These are phyloP conservation scores for Trichoderma brevicompactum DNA, from an alignment of 2,329 filamentous ascomycete genomes.

Conservation along the genomic window DNA sequence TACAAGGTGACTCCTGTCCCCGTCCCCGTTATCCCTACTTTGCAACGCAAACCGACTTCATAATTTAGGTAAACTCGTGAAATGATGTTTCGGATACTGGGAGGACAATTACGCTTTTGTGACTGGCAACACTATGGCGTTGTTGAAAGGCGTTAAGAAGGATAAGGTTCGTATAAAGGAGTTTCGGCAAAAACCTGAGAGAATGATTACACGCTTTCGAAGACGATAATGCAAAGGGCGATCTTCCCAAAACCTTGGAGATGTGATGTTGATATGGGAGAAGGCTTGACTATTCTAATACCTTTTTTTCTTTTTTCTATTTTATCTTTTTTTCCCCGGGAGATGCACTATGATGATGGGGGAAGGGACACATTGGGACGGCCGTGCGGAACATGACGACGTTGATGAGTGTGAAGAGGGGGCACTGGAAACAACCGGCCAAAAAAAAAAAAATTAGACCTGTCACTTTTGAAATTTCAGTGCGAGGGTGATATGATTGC, in stretches of 20 bases:
- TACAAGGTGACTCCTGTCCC: slow-evolving; percentile 52
- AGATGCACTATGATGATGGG: not conserved
- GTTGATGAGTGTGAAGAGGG: not conserved
- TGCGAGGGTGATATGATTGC: slow-evolving; percentile 7
- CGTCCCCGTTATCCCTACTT: slow-evolving; percentile 48
- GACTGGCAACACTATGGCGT: slow-evolving; percentile 20
- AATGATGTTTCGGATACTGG: slow-evolving; percentile 7
- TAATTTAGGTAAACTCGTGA: slow-evolving; percentile 13
- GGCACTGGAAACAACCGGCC: not conserved
- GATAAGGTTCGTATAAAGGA: slow-evolving; percentile 23
- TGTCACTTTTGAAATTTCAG: not conserved
- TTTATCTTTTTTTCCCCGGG: not conserved
- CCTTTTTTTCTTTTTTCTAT: slow-evolving; percentile 7
- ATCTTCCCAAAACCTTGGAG: not conserved
- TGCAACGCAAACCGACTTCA: slow-evolving; percentile 35
- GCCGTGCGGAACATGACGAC: not conserved
- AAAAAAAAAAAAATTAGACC: not conserved
- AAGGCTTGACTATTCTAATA: slow-evolving; percentile 4
- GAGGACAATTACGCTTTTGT: slow-evolving; percentile 11
- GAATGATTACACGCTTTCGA: slow-evolving; percentile 15
- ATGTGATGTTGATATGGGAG: slow-evolving; percentile 20
- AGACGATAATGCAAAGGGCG: slow-evolving; percentile 20
- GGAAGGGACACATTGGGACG: not conserved
- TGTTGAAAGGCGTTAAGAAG: slow-evolving; percentile 25
- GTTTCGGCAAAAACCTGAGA: slow-evolving; percentile 18